Conservation (phyloP, 371 early-diverging fungal genomes). For the Lichtheimia ramosa region DNA sequence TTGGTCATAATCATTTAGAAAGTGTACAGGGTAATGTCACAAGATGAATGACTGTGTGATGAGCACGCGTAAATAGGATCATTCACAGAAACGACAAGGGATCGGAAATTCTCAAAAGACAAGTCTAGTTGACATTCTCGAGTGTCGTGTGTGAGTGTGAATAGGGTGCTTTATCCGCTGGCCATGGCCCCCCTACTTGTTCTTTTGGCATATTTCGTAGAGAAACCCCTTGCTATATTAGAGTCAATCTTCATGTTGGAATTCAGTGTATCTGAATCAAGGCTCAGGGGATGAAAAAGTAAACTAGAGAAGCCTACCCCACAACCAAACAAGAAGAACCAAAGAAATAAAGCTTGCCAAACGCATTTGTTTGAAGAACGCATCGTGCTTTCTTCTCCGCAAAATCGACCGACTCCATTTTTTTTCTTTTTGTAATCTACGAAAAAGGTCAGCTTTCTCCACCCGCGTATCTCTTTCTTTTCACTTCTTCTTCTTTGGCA, state of each 20-base stretch:
- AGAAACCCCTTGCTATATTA: conserved; percentile 1
- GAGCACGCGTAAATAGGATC: no score
- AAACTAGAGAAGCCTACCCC: conserved; percentile 1
- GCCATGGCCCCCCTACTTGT: conserved; percentile 2
- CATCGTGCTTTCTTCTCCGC: conserved; percentile 6
- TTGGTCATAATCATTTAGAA: no score
- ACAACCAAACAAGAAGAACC: not conserved
- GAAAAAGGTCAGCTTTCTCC: conserved; percentile 1
- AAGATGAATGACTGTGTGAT: no score
- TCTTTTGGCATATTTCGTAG: no score
- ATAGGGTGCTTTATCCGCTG: not conserved
- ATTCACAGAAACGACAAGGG: no score
- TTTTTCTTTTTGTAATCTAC: conserved; percentile 9
- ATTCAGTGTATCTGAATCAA: not conserved
- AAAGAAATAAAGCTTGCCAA: not conserved
- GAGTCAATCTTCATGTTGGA: not conserved
- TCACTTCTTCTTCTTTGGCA: not conserved
- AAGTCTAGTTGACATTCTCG: no score
- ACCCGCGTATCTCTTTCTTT: not conserved
- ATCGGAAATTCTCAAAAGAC: no score
- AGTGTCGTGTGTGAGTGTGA: no score
- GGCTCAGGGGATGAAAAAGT: not conserved
- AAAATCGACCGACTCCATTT: conserved; percentile 10
- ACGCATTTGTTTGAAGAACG: conserved; percentile 2
- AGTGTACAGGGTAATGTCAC: no score